Evolutionary conservation across 2,329 filamentous ascomycete genomes (phyloP), one percentile per base, ranked within the genome.

Genomic region (Xylaria multiplex): DNA sequence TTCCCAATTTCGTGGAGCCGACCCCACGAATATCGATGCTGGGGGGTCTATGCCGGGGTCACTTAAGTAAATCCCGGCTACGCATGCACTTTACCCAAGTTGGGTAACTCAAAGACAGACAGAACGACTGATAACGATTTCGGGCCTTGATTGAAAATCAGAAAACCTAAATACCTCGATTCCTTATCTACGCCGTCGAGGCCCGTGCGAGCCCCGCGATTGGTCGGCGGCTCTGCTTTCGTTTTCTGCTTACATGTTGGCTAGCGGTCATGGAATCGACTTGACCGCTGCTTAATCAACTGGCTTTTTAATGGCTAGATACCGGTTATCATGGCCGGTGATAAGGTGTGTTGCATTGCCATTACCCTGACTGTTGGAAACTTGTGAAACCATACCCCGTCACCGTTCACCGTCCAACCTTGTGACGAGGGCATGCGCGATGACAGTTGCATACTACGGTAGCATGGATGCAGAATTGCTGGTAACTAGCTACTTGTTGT

Each of bases 181-280:
- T 54, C 50, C 63, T 65, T 65, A 65, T 65, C 63, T 65, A 52
- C 22, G 45, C 19, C 16, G 7, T 8, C 9, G 14, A 40, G 24
- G 32, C 5, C 37, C 42, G 14, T 30, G 7, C 22, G 32, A 14
- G 32, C 52, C 42, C 40, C 40, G 52, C 24, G 27, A 65, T 65
- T 65, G 63, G 63, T 22, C 24, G 19, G 37, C 35, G 37, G 3
- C 37, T 14, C 13, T 14, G 11, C 37, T 40, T 40, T 40, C 37
- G 22, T 37, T 62, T 27, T 43, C 30, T 30, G 58, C 63, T 65
- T 65, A 65, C 58, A 65, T 46, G 63, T 46, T 54, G 37, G 52
- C 45, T 56, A 49, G 35, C 19, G 1, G 53, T 48, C 59, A 54
- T 53, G 43, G 49, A 54, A 56, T 49, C n/a, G n/a, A 45, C 52